Percentiles rank a stretch among this genome's conserved stretches.
phyloP scores from a whole-genome alignment of 257 asterid species.

The Dorcoceras hygrometricum region DNA sequence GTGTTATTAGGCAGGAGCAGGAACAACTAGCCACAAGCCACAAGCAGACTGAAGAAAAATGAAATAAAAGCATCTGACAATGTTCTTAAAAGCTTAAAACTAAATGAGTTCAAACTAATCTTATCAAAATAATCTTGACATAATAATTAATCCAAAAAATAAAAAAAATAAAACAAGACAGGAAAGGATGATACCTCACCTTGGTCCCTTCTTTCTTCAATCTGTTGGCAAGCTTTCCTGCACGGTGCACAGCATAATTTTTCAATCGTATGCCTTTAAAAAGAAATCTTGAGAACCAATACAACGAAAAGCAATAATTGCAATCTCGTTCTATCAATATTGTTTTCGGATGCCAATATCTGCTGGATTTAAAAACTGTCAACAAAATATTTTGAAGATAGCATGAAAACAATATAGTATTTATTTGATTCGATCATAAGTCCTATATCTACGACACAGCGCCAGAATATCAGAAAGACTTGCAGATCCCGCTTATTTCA shows the following conservation, averaged over 20 bases:
- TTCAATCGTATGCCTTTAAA: constrained; percentile 6
- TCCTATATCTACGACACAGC: background rate
- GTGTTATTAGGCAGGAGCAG: background rate
- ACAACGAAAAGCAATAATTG: background rate
- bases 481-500: background rate
- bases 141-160: too few relatives aligned
- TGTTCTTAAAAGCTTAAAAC: too few relatives aligned
- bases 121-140: background rate
- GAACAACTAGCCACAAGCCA: background rate
- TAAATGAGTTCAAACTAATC: background rate
- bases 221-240: constrained; percentile 93
- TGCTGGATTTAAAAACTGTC: background rate
- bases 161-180: background rate
- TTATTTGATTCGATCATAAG: background rate
- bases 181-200: constrained; percentile 39
- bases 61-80: background rate
- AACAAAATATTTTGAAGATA: too few relatives aligned
- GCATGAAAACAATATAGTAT: background rate
- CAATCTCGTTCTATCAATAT: background rate
- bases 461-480: background rate
- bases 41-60: too few relatives aligned
- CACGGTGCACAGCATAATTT: constrained; percentile 34
- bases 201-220: constrained; percentile 88
- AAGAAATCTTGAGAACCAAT: background rate
- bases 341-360: background rate